Base-by-base conservation (phyloP, 768 basidiomycete genomes). In the Dioszegia crocea region DNA sequence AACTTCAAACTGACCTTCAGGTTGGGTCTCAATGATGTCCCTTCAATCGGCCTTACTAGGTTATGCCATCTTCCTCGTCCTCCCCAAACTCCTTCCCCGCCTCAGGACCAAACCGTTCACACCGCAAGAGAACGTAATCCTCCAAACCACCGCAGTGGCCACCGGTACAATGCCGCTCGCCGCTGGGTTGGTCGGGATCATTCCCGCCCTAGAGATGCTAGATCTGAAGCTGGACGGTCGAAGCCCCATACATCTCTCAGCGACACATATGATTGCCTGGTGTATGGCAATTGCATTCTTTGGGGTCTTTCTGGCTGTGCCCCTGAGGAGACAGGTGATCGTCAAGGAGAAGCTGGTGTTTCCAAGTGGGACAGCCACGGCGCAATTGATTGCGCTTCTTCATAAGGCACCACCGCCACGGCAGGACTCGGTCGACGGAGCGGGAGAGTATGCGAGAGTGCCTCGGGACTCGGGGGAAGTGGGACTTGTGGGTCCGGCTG, bases 261-360 rank as follows among this genome's bases (percentile, higher is more conserved):
- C 86, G 85, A 60, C 84, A 19, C 81, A 84, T 27, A 83, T 89
- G 21, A 80, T 92, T 21, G 83, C 82, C 4, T 98, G 94, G 94
- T 92, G 89, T 11, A 86, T 84, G 61, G 89, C 87, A 5, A 83
- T 94, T 26, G 93, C 93, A 3, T 98, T 92, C 80, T 98, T 97
- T 77, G 94, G 93, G 84, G 93, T 97, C n/a, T 94, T 97, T 76
- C 81, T 98, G 40, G 94, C 94, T 1, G 91, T 92, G 16, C 94
- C 93, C 6, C 83, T 98, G 27, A 85, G 94, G 46, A 89, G 89
- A 72, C 92, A 96, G 84, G 91, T 94, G 88, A 91, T 98, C 59
- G 85, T 98, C 40, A 88, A 93, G 73, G 94, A 98, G 76, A 86
- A 94, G 75, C 84, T 98, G 3, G 81, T 88, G 2, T 98, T 98